phyloP scores from a whole-genome alignment of 129 eudicot genomes.

The Silybum marianum region DNA sequence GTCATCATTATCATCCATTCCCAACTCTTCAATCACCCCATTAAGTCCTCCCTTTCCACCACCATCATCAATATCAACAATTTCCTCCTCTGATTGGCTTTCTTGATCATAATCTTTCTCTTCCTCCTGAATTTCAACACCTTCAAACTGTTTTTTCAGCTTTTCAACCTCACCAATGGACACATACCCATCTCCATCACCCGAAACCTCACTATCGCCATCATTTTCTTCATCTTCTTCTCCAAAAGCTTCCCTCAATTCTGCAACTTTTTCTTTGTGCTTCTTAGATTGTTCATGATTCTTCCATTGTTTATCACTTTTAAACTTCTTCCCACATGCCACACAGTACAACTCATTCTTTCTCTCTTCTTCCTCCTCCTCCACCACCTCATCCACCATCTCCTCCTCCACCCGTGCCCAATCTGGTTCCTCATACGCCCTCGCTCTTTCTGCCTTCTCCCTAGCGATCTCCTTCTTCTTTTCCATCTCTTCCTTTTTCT shows the following conservation, averaged over 20 bases:
- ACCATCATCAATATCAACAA: slow-evolving; percentile 34
- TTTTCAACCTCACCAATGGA: slow-evolving; percentile 57
- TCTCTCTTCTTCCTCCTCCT: slow-evolving; percentile 51
- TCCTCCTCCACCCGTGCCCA: slow-evolving; percentile 78
- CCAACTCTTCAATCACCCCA: slow-evolving; percentile 26
- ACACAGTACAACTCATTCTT: slow-evolving; percentile 80
- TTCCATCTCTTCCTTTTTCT: slow-evolving; percentile 65
- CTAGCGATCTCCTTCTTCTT: slow-evolving; percentile 67
- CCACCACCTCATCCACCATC: slow-evolving; percentile 44
- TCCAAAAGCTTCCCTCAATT: slow-evolving; percentile 66
- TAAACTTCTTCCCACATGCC: slow-evolving; percentile 93
- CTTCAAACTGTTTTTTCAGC: slow-evolving; percentile 49
- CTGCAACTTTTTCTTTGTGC: slow-evolving; percentile 91
- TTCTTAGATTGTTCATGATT: slow-evolving; percentile 98
- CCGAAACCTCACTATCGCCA: slow-evolving; percentile 40
- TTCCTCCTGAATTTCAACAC: slow-evolving; percentile 41
- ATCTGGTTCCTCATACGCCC: slow-evolving; percentile 73
- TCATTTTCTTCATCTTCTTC: slow-evolving; percentile 51
- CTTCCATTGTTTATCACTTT: slow-evolving; percentile 96
- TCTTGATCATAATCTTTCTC: slow-evolving; percentile 37
- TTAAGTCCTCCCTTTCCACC: slow-evolving; percentile 20
- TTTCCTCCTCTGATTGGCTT: slow-evolving; percentile 44
- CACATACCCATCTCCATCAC: slow-evolving; percentile 48
- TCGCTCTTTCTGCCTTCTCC: slow-evolving; percentile 70
- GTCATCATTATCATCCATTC: slow-evolving; percentile 51